phyloP scores from a whole-genome alignment of 2,329 filamentous ascomycete species.

The Arthrobotrys musiformis region DNA sequence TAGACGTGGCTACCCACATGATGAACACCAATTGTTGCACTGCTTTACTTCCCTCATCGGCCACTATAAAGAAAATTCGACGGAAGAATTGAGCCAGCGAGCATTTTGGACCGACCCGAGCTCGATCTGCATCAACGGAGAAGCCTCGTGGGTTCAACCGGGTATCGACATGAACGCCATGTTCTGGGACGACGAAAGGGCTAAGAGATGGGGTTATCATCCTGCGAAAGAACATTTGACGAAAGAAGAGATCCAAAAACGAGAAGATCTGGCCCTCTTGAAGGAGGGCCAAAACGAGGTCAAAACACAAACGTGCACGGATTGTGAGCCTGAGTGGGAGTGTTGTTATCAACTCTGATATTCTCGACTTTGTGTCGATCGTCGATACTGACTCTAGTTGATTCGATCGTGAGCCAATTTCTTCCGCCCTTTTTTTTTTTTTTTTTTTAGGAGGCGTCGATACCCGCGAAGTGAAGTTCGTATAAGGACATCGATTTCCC shows the following conservation, averaged over 20 bases:
- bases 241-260: too few relatives aligned
- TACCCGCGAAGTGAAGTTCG: too few relatives aligned
- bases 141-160: neutral
- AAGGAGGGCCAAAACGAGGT: neutral
- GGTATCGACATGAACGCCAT: neutral
- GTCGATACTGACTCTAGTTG: too few relatives aligned
- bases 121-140: neutral
- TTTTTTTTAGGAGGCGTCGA: too few relatives aligned
- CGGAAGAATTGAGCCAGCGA: neutral
- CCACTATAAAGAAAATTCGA: neutral
- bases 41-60: neutral
- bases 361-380: too few relatives aligned
- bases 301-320: neutral
- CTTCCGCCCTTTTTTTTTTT: too few relatives aligned
- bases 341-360: neutral
- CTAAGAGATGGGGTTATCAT: neutral
- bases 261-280: neutral
- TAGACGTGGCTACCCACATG: neutral
- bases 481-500: too few relatives aligned
- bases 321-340: neutral
- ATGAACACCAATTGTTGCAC: neutral
- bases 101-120: neutral
- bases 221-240: neutral
- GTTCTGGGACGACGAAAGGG: conserved; percentile 26
- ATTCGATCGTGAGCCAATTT: too few relatives aligned